Evolutionary conservation across 108 stramenopile species (phyloP), one percentile per base, ranked within the genome.

Genomic region (Parmales sp.): DNA sequence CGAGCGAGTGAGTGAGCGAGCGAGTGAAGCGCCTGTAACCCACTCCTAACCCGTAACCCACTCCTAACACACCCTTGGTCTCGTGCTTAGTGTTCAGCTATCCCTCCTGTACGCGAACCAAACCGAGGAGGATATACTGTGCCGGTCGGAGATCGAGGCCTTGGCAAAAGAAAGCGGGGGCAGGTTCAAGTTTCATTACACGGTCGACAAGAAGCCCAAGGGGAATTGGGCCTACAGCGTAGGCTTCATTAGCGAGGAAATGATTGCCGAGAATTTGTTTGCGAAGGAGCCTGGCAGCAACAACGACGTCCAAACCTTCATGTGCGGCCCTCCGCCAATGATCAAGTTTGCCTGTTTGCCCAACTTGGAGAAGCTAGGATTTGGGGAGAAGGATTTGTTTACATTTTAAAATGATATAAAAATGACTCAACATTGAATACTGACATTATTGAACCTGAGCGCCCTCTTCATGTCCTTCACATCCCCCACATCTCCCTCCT

Each of bases 291-390:
- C 11, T 43, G 13, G 13, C 13, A 11, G 11, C 13, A 43, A 43
- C 41, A 43, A 43, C 41, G 11, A 11, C 41, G 41, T 84, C 9
- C 89, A 92, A 67, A 82, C 92, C 37, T 82, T 96, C 72, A 90
- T 99, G 86, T 99, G 98, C 80, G 98, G 98, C n/a, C 98, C 98
- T 16, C 95, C 96, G 38, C 94, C 96, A 29, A 99, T 99, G 98
- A 83, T 99, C 71, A 95, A 96, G 69, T 95, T 93, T 74, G 96
- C 96, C 8, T 97, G 96, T 64, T 49, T 89, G 16, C 95, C 96
- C 0, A 87, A 85, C 68, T 80, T 99, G 69, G 72, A 87, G 51
- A 86, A 86, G 63, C 72, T 94, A 69, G 98, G 98, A 39, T 95
- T 89, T 72, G 80, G 74, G n/a, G 78, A 88, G 44, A 74, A 81